These are phyloP conservation scores for Aspergillus thermomutatus DNA, from an alignment of 2,329 filamentous ascomycete species.

Conservation along the genomic window DNA sequence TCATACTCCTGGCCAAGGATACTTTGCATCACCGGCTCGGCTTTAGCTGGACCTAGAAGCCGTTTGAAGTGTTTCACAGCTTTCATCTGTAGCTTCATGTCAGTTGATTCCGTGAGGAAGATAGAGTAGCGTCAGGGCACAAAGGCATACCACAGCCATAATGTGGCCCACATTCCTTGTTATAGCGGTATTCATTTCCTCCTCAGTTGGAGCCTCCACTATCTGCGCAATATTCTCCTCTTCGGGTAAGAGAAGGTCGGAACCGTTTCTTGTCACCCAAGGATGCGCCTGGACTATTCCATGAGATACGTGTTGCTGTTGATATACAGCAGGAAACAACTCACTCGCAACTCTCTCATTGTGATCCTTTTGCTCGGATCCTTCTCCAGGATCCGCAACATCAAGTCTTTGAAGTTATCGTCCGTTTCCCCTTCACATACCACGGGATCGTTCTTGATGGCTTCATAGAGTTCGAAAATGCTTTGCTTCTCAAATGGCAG, in stretches of 20 bases:
- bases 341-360: constrained; percentile 77
- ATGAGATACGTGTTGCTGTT: constrained; percentile 3
- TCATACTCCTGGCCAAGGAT: constrained; percentile 56
- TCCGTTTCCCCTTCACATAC: constrained; percentile 62
- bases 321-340: constrained; percentile 28
- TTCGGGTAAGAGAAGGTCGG: constrained; percentile 71
- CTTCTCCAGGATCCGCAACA: constrained; percentile 74
- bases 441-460: constrained; percentile 71
- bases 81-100: constrained; percentile 62
- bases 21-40: constrained; percentile 51
- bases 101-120: neutral
- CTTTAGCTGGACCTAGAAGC: constrained; percentile 59
- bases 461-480: constrained; percentile 83
- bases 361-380: constrained; percentile 77
- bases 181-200: constrained; percentile 86
- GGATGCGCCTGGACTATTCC: constrained; percentile 65
- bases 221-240: constrained; percentile 83
- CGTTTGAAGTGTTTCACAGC: constrained; percentile 86
- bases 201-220: constrained; percentile 79
- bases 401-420: constrained; percentile 69
- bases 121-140: neutral
- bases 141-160: constrained; percentile 65
- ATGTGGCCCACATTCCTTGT: constrained; percentile 85
- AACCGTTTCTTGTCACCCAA: constrained; percentile 83
- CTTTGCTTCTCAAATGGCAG: constrained; percentile 80